Evolutionary conservation across 208 protist genomes (phyloP).

Genomic region (Leishmania turanica): DNA sequence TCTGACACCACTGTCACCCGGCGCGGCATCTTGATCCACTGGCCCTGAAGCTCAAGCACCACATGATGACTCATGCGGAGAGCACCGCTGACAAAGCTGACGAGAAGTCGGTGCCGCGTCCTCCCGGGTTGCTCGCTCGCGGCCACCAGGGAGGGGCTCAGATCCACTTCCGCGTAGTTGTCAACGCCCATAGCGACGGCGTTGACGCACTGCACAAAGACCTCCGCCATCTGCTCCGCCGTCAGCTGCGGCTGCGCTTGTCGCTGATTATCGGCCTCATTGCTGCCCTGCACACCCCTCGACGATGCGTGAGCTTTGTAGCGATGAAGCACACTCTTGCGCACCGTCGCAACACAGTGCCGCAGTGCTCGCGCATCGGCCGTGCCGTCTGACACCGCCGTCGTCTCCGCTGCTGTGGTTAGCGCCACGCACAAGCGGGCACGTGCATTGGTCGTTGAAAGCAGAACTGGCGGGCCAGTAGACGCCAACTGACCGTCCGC

Average conservation of each 20-base stretch:
- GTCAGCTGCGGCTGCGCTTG: not conserved
- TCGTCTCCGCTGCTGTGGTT: not conserved
- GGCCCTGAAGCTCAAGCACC: constrained; percentile 52
- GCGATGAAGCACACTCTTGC: constrained; percentile 29
- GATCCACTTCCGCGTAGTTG: constrained; percentile 73
- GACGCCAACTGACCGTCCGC: constrained; percentile 15
- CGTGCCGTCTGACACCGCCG: not conserved
- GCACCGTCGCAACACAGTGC: constrained; percentile 20
- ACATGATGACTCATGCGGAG: constrained; percentile 43
- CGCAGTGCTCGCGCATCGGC: constrained; percentile 8
- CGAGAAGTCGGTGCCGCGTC: constrained; percentile 38
- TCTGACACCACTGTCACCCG: constrained; percentile 18
- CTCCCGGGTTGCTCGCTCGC: constrained; percentile 35
- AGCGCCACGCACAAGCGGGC: constrained; percentile 41
- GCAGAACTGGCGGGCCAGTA: constrained; percentile 22
- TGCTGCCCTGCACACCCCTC: not conserved
- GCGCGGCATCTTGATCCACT: constrained; percentile 61
- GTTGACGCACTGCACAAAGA: constrained; percentile 24
- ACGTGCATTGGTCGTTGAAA: constrained; percentile 30
- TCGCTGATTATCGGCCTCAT: not conserved
- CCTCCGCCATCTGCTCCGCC: constrained; percentile 14
- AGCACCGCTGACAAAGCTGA: constrained; percentile 42
- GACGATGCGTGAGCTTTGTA: constrained; percentile 13
- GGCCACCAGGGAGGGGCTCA: constrained; percentile 48
- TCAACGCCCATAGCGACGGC: constrained; percentile 52